These are phyloP conservation scores for Gamarada debralockiae DNA, from an alignment of 495 filamentous ascomycete species.

Conservation along the genomic window DNA sequence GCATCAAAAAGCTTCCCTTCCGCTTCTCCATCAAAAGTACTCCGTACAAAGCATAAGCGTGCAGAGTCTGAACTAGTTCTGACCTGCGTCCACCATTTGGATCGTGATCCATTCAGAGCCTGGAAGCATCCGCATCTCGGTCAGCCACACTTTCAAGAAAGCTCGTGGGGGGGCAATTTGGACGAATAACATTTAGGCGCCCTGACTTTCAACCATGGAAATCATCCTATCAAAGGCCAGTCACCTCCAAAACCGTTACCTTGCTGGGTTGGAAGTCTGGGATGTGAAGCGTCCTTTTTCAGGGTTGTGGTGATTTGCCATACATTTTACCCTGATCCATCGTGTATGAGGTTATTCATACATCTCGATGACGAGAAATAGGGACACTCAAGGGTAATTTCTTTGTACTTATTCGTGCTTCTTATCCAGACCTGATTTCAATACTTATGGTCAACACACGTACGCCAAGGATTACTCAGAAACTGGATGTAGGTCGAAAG, in stretches of 20 bases:
- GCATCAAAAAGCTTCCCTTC: constrained; percentile 1
- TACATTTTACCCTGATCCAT: too few relatives aligned
- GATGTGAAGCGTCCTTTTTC: too few relatives aligned
- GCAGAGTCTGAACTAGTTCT: neutral
- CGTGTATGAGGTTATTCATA: too few relatives aligned
- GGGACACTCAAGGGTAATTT: too few relatives aligned
- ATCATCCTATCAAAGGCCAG: constrained; percentile 17
- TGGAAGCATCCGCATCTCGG: neutral
- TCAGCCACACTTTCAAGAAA: constrained; percentile 9
- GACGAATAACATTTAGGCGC: constrained; percentile 23
- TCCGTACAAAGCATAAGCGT: too few relatives aligned
- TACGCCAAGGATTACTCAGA: too few relatives aligned
- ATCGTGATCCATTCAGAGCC: neutral
- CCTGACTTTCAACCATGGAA: constrained; percentile 7
- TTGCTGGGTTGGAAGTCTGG: neutral
- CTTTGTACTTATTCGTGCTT: too few relatives aligned
- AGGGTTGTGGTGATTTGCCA: too few relatives aligned
- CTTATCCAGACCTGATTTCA: too few relatives aligned
- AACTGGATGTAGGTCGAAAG: too few relatives aligned
- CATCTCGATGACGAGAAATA: too few relatives aligned
- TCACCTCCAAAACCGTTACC: constrained; percentile 1
- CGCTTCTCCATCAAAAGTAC: neutral
- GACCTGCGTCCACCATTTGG: neutral
- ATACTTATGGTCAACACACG: too few relatives aligned
- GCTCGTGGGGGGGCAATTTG: constrained; percentile 12